Conservation (phyloP, 2,329 filamentous ascomycete species). For the Apiospora koreana region DNA sequence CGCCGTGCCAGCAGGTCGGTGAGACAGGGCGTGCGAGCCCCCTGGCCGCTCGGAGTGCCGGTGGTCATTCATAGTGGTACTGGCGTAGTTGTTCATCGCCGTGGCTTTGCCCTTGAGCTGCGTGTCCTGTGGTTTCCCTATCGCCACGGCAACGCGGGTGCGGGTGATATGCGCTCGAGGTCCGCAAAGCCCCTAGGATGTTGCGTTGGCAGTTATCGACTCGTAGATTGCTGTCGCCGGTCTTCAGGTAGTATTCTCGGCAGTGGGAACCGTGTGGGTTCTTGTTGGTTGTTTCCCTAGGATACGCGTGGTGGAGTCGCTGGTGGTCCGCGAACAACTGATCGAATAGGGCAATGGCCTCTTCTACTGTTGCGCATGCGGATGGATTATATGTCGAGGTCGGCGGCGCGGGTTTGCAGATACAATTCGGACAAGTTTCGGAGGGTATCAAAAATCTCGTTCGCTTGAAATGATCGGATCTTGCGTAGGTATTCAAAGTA, state of each 20-base stretch:
- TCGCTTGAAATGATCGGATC: neutral
- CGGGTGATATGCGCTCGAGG: neutral
- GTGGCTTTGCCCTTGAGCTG: constrained; percentile 19
- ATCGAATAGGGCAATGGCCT: neutral
- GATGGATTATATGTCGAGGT: neutral
- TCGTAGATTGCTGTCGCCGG: neutral
- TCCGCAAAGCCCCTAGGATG: neutral
- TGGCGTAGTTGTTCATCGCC: constrained; percentile 34
- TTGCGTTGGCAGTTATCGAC: neutral
- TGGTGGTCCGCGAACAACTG: neutral
- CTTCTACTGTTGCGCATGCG: neutral
- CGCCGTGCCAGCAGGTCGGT: constrained; percentile 25
- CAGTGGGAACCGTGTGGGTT: neutral
- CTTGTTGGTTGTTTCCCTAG: neutral
- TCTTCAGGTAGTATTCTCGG: neutral
- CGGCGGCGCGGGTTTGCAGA: neutral
- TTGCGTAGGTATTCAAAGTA: constrained; percentile 2
- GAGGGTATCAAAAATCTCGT: neutral
- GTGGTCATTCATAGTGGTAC: constrained; percentile 33
- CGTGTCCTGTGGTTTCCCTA: constrained; percentile 8
- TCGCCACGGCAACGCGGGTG: neutral
- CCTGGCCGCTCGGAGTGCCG: constrained; percentile 17
- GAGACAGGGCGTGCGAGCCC: constrained; percentile 26
- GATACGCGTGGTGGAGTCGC: neutral
- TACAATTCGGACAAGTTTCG: neutral